Conservation (phyloP, 345 rosid species). For the Salix brachista region DNA sequence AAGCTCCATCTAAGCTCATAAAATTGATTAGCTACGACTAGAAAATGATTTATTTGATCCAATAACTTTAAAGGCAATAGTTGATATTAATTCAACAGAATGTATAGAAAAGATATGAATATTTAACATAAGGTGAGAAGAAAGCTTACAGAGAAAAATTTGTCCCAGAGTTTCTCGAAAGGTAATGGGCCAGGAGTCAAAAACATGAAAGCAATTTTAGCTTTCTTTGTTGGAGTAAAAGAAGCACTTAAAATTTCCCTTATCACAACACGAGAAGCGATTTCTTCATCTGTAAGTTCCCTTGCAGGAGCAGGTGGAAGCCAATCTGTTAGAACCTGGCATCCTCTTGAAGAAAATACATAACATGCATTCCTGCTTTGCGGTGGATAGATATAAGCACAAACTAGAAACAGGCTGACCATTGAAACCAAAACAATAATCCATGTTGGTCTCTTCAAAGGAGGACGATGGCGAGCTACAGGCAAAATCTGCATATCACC, state of each 20-base stretch:
- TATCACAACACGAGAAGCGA: slow-evolving; percentile 66
- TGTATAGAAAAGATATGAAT: background rate
- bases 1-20: background rate
- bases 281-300: slow-evolving; percentile 75
- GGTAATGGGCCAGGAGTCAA: slow-evolving; percentile 81
- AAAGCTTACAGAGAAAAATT: slow-evolving; percentile 60
- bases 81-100: background rate
- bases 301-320: slow-evolving; percentile 84
- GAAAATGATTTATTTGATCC: background rate
- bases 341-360: slow-evolving; percentile 73
- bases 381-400: slow-evolving; percentile 80
- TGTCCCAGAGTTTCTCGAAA: slow-evolving; percentile 94
- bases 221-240: slow-evolving; percentile 39
- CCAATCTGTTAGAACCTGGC: slow-evolving; percentile 77
- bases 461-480: slow-evolving; percentile 62
- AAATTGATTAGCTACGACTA: background rate
- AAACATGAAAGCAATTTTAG: slow-evolving; percentile 93
- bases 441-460: slow-evolving; percentile 76
- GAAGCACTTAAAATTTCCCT: slow-evolving; percentile 60
- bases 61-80: background rate
- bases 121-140: background rate
- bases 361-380: slow-evolving; percentile 69
- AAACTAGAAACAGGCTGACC: slow-evolving; percentile 63
- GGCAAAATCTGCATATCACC: slow-evolving; percentile 62
- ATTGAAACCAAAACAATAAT: slow-evolving; percentile 65